These are phyloP conservation scores for Oleoguttula mirabilis DNA, from an alignment of 495 filamentous ascomycete genomes.

Conservation along the genomic window DNA sequence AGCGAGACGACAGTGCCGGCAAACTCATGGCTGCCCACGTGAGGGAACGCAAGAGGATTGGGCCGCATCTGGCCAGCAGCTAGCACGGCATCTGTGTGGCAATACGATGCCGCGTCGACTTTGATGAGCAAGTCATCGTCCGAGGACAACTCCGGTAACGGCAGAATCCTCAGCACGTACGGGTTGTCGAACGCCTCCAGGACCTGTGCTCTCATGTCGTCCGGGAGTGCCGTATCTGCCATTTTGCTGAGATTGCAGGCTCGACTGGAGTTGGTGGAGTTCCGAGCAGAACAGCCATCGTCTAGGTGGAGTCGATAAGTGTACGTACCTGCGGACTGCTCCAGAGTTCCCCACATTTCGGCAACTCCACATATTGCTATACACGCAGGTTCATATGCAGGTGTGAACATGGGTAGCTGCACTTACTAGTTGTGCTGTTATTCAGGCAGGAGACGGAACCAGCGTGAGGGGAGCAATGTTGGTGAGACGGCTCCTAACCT, in stretches of 20 bases:
- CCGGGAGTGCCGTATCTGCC: background rate
- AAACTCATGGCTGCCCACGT: slow-evolving; percentile 46
- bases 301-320: no score
- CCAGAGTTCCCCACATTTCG: no score
- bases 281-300: no score
- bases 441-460: no score
- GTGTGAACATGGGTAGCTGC: no score
- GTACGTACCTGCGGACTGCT: no score
- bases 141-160: slow-evolving; percentile 34
- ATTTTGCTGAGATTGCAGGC: background rate
- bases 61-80: slow-evolving; percentile 30
- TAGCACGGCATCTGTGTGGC: slow-evolving; percentile 48
- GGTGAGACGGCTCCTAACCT: no score
- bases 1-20: slow-evolving; percentile 40
- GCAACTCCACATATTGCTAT: no score
- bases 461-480: no score
- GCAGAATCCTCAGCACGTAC: slow-evolving; percentile 37
- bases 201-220: slow-evolving; percentile 16
- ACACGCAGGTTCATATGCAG: no score
- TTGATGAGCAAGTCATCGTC: slow-evolving; percentile 44
- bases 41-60: slow-evolving; percentile 33
- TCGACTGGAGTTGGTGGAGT: no score
- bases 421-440: no score
- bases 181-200: slow-evolving; percentile 36
- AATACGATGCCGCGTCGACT: slow-evolving; percentile 44